A percentile compares a stretch with the other conserved stretches of the same genome.
These are phyloP conservation scores for Mycena venus DNA, from an alignment of 768 basidiomycete genomes.

Conservation along the genomic window DNA sequence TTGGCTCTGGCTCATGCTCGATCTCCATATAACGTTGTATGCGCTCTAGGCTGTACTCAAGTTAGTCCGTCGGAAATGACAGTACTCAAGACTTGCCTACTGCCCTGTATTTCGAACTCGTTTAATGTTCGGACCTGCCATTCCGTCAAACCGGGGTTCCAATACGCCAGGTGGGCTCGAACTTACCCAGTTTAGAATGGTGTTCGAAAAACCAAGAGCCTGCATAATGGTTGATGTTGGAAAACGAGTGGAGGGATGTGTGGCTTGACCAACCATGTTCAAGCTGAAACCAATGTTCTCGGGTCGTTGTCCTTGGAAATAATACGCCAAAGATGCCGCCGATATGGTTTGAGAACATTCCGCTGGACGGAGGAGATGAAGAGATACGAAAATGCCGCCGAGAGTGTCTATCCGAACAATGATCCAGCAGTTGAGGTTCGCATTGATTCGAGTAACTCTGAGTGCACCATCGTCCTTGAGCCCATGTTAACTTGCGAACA, in stretches of 20 bases:
- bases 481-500: not conserved
- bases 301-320: conserved; percentile 13
- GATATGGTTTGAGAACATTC: not conserved
- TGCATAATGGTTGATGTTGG: too few relatives aligned
- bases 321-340: not conserved
- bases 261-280: conserved; percentile 59
- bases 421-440: not conserved
- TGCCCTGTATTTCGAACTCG: not conserved
- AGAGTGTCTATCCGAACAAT: not conserved
- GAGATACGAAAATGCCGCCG: conserved; percentile 9
- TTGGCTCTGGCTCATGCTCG: conserved; percentile 63
- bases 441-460: not conserved
- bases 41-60: not conserved
- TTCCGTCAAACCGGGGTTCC: too few relatives aligned
- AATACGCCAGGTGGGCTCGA: too few relatives aligned
- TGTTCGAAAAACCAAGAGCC: not conserved
- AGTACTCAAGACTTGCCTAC: not conserved
- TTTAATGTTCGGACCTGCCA: not conserved
- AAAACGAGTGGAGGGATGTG: too few relatives aligned
- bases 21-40: conserved; percentile 43
- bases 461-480: not conserved
- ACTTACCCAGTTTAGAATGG: conserved; percentile 45
- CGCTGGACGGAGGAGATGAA: conserved; percentile 29
- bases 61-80: not conserved
- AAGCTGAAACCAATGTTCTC: conserved; percentile 9